Evolutionary conservation across 805 yeast species (phyloP).

Genomic region (Saccharomyces cerevisiae): DNA sequence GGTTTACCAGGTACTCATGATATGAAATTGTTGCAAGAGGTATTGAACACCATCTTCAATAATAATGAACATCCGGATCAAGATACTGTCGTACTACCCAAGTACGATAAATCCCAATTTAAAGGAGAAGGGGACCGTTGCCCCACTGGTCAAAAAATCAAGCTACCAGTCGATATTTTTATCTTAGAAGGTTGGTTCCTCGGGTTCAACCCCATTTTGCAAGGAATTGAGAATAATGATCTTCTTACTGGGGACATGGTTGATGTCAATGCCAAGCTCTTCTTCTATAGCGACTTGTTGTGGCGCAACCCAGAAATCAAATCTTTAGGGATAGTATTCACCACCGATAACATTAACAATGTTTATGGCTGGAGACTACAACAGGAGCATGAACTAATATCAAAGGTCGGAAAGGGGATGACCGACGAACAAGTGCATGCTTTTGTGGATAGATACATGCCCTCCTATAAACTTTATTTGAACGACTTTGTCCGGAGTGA

Average conservation of each 20-base stretch:
- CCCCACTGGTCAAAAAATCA: slow-evolving; percentile 22
- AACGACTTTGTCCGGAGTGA: slow-evolving; percentile 33
- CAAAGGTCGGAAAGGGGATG: slow-evolving; percentile 65
- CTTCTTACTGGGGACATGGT: slow-evolving; percentile 25
- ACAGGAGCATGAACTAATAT: slow-evolving; percentile 34
- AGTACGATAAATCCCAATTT: slow-evolving; percentile 67
- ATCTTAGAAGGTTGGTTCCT: slow-evolving; percentile 92
- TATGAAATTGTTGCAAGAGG: slow-evolving; percentile 27
- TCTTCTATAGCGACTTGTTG: slow-evolving; percentile 37
- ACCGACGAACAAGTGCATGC: slow-evolving; percentile 53
- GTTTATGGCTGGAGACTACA: slow-evolving; percentile 75
- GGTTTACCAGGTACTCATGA: slow-evolving; percentile 97
- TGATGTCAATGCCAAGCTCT: slow-evolving; percentile 45
- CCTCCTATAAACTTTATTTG: slow-evolving; percentile 68
- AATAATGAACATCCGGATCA: slow-evolving; percentile 22
- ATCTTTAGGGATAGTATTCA: slow-evolving; percentile 55
- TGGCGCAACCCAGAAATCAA: slow-evolving; percentile 41
- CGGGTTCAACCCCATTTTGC: slow-evolving; percentile 50
- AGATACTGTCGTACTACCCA: slow-evolving; percentile 41
- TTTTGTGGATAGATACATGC: slow-evolving; percentile 83
- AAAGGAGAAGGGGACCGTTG: slow-evolving; percentile 75
- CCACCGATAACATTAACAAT: slow-evolving; percentile 48
- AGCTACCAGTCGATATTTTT: slow-evolving; percentile 48
- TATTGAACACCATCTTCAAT: slow-evolving; percentile 29
- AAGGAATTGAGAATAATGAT: slow-evolving; percentile 16